phyloP scores from a whole-genome alignment of 768 basidiomycete species.

The Termitomyces sp. region DNA sequence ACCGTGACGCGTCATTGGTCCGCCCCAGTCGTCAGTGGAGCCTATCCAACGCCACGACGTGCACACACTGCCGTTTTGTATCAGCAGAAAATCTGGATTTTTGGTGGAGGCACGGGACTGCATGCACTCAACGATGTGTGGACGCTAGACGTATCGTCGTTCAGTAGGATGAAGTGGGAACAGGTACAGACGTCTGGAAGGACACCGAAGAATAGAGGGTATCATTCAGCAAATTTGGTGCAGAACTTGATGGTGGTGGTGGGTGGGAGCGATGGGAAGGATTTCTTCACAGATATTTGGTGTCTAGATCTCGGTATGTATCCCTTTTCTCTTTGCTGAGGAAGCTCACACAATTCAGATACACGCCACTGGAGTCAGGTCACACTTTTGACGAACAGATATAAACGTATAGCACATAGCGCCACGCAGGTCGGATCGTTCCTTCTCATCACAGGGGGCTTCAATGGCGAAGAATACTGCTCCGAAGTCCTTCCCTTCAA shows the following conservation, averaged over 20 bases:
- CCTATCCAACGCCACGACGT: constrained; percentile 61
- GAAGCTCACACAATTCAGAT: constrained; percentile 24
- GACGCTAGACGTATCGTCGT: constrained; percentile 63
- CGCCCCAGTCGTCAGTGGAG: constrained; percentile 35
- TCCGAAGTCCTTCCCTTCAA: constrained; percentile 80
- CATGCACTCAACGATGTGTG: constrained; percentile 89
- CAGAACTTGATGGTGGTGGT: constrained; percentile 82
- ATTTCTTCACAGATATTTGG: constrained; percentile 87
- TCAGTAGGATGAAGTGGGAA: constrained; percentile 28
- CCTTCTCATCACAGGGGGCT: constrained; percentile 85
- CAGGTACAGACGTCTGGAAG: constrained; percentile 49
- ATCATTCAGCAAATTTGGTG: constrained; percentile 87
- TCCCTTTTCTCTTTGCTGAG: background rate
- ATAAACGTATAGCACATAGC: constrained; percentile 77
- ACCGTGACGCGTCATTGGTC: constrained; percentile 68
- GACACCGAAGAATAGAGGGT: constrained; percentile 67
- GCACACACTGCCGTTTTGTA: constrained; percentile 85
- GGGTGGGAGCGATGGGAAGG: constrained; percentile 87
- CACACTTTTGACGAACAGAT: constrained; percentile 28
- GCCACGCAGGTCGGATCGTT: constrained; percentile 90
- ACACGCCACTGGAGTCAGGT: constrained; percentile 41
- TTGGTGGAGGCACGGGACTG: constrained; percentile 92
- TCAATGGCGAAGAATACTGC: constrained; percentile 72
- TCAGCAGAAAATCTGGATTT: constrained; percentile 69
- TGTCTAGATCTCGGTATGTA: constrained; percentile 76